Evolutionary conservation across 2,329 filamentous ascomycete genomes (phyloP), one percentile per base, ranked within the genome.

Genomic region (Onygena corvina): DNA sequence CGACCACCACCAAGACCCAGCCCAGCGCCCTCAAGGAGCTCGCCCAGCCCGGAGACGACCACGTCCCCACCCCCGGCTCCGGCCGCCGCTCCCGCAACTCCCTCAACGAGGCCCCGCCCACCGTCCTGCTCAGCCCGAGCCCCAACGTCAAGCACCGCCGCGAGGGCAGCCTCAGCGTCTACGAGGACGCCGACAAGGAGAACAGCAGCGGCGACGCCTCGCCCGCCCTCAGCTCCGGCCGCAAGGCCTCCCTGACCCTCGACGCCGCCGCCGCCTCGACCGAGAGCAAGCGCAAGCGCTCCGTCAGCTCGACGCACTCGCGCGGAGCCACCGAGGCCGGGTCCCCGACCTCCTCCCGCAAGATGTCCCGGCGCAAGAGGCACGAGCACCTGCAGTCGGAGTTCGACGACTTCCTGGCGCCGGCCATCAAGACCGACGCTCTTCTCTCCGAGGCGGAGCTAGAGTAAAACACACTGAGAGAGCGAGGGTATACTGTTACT

Each of bases 111-210:
- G 44, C 21, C 1, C 31, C 46, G 6, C 51, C 21, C 48, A 63
- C 58, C 25, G 34, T 60, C n/a, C 54, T 60, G 21, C 53, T 58
- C n/a, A 67, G 61, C 31, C 64, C 63, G 0, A 65, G 58, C 44
- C 56, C 55, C 2, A 58, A 60, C 20, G 50, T 67, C 36, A 63
- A 59, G 45, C 56, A 64, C 46, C 60, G 58, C 36, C 67, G 67
- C 49, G 64, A 67, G 48, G 54, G 55, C n/a, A 46, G 42, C 9
- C 9, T 49, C 5, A 49, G 33, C 30, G 35, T 44, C 18, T 44
- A 31, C 14, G 47, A 49, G 25, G 36, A 42, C 20, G n/a, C n/a
- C n/a, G 48, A 50, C 16, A 50, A 47, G 25, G 35, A 38, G 36
- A 49, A 49, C 31, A 49, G 27, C 12, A 49, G 47, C 4, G 48